Conservation (phyloP, 148 eudicot genomes). For the Suaeda aralocaspica region DNA sequence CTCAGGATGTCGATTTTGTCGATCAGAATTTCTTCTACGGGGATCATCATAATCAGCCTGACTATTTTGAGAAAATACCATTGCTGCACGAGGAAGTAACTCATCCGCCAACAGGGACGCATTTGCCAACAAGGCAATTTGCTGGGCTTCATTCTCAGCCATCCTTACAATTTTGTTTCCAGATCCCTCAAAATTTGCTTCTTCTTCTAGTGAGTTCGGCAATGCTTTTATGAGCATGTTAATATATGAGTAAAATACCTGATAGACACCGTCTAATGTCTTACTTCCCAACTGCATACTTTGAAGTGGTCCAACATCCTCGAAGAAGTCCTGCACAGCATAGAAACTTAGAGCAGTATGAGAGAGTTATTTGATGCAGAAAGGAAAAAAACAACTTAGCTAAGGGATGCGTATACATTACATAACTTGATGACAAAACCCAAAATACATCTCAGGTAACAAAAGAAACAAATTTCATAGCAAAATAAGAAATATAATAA, state of each 20-base stretch:
- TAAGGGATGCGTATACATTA: neutral
- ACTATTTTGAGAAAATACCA: conserved; percentile 58
- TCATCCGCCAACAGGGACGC: conserved; percentile 91
- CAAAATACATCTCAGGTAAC: neutral
- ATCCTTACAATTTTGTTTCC: conserved; percentile 82
- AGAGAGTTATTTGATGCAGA: neutral
- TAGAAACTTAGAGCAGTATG: neutral
- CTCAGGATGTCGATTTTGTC: conserved; percentile 86
- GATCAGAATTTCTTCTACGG: conserved; percentile 59
- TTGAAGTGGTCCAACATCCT: conserved; percentile 85
- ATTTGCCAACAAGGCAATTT: conserved; percentile 93
- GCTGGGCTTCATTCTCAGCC: conserved; percentile 90
- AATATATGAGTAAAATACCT: conserved; percentile 72
- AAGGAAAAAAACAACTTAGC: conserved; percentile 2
- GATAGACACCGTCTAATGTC: conserved; percentile 86
- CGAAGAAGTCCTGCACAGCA: conserved; percentile 72
- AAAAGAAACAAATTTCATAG: neutral
- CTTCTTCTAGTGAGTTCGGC: conserved; percentile 86
- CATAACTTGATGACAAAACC: neutral
- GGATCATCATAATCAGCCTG: conserved; percentile 64
- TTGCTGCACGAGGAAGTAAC: conserved; percentile 88
- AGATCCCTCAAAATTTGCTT: conserved; percentile 63
- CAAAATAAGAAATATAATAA: neutral
- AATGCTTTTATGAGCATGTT: conserved; percentile 89
- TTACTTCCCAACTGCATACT: conserved; percentile 91